Conservation (phyloP, 2,329 filamentous ascomycete genomes). For the Aspergillus nomiae region DNA sequence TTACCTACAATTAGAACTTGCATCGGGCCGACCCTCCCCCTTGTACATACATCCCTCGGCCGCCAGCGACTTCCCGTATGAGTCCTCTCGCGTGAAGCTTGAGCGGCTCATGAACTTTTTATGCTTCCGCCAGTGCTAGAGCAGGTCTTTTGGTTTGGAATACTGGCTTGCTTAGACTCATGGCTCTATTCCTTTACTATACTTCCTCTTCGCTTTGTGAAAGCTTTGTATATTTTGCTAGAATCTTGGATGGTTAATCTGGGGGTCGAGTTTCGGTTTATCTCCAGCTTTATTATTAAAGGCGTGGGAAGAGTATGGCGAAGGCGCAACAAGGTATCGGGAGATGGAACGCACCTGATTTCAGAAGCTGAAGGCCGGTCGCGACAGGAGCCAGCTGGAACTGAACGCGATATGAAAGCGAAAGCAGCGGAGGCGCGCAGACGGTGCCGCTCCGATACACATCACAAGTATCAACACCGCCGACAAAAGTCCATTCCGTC, state of each 20-base stretch:
- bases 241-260: conserved; percentile 78
- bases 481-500: conserved; percentile 85
- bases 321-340: conserved; percentile 40
- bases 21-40: conserved; percentile 61
- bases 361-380: conserved; percentile 24
- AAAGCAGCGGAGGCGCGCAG: conserved; percentile 24
- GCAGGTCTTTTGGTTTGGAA: conserved; percentile 81
- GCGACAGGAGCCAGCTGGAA: conserved; percentile 14
- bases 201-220: conserved; percentile 81
- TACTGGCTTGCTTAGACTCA: conserved; percentile 87
- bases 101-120: conserved; percentile 89
- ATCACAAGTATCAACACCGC: conserved; percentile 56
- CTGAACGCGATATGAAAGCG: conserved; percentile 26
- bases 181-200: conserved; percentile 98
- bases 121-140: conserved; percentile 81
- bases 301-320: conserved; percentile 80
- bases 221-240: conserved; percentile 73
- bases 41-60: conserved; percentile 64
- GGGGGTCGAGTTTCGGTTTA: conserved; percentile 69
- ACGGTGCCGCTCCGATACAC: conserved; percentile 32
- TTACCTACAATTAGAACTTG: conserved; percentile 66
- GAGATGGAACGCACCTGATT: conserved; percentile 14
- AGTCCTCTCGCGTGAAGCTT: conserved; percentile 89
- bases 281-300: conserved; percentile 75
- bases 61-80: conserved; percentile 71